Percentiles rank a stretch among this genome's conserved stretches.
These are phyloP conservation scores for Erysimum cheiri DNA, from an alignment of 441 rosid species.

Conservation along the genomic window DNA sequence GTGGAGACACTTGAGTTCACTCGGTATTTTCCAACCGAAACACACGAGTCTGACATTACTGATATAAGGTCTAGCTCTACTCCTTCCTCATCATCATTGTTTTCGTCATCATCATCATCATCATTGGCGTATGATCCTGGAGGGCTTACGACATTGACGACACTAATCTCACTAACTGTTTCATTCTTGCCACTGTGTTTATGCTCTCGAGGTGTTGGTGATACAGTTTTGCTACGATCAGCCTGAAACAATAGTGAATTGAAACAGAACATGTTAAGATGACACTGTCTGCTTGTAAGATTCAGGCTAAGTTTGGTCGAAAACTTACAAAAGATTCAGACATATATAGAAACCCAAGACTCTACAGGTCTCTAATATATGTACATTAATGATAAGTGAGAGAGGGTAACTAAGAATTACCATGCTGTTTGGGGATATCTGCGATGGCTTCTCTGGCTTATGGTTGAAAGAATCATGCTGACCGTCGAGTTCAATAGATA, in stretches of 20 bases:
- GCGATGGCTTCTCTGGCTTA: conserved; percentile 39
- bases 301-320: not conserved
- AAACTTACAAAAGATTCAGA: not conserved
- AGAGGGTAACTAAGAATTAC: conserved; percentile 34
- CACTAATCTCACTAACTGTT: conserved; percentile 38
- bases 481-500: conserved; percentile 41
- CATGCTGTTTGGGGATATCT: conserved; percentile 41
- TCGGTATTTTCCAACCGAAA: conserved; percentile 68
- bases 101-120: conserved; percentile 40
- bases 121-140: conserved; percentile 41
- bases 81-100: conserved; percentile 31
- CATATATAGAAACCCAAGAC: not conserved
- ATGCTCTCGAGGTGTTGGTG: conserved; percentile 39
- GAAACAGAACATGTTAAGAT: conserved; percentile 20
- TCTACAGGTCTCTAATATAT: conserved; percentile 3
- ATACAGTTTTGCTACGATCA: conserved; percentile 41
- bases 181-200: conserved; percentile 37
- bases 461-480: conserved; percentile 47
- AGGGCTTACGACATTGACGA: conserved; percentile 49
- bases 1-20: conserved; percentile 55
- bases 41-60: conserved; percentile 65
- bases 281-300: conserved; percentile 14
- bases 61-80: conserved; percentile 59
- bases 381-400: conserved; percentile 6
- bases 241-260: conserved; percentile 20